A percentile compares a stretch with the other conserved stretches of the same genome.
Conservation (phyloP, 176 grass and related monocot genomes). For the Tillandsia leiboldiana region DNA sequence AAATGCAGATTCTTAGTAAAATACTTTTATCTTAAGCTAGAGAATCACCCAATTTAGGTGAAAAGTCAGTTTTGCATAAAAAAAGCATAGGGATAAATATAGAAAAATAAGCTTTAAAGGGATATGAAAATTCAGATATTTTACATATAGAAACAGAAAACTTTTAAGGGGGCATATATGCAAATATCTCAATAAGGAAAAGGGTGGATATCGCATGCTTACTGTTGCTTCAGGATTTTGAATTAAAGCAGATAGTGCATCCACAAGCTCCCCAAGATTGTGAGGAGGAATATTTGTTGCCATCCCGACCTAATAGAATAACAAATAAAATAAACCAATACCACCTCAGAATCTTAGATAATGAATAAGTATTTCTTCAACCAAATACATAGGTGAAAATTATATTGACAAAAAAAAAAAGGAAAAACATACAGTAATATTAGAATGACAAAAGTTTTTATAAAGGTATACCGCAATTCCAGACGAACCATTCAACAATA, state of each 20-base stretch:
- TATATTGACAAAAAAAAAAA: background rate
- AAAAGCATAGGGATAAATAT: too few species aligned
- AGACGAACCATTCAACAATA: constrained; percentile 85
- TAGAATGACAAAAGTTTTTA: constrained; percentile 14
- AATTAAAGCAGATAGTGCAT: constrained; percentile 78
- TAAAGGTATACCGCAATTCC: constrained; percentile 70
- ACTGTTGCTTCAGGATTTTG: constrained; percentile 86
- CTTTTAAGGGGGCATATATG: background rate
- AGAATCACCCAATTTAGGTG: too few species aligned
- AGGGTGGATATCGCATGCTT: constrained; percentile 15
- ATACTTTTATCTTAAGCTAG: too few species aligned
- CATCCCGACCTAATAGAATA: constrained; percentile 78
- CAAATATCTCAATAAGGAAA: background rate
- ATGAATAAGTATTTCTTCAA: background rate
- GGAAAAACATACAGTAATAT: background rate
- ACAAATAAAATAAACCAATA: constrained; percentile 3
- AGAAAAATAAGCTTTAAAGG: too few species aligned
- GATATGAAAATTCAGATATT: too few species aligned
- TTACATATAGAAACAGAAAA: too few species aligned
- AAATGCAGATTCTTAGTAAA: too few species aligned
- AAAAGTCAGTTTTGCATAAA: too few species aligned
- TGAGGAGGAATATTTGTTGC: constrained; percentile 99
- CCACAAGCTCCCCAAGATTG: constrained; percentile 90
- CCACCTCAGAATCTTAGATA: background rate
- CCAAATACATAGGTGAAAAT: background rate